Percentiles rank a stretch among this genome's conserved stretches.
Evolutionary conservation across 2,329 filamentous ascomycete species (phyloP).

Genomic region (Leptosphaerulina australis): DNA sequence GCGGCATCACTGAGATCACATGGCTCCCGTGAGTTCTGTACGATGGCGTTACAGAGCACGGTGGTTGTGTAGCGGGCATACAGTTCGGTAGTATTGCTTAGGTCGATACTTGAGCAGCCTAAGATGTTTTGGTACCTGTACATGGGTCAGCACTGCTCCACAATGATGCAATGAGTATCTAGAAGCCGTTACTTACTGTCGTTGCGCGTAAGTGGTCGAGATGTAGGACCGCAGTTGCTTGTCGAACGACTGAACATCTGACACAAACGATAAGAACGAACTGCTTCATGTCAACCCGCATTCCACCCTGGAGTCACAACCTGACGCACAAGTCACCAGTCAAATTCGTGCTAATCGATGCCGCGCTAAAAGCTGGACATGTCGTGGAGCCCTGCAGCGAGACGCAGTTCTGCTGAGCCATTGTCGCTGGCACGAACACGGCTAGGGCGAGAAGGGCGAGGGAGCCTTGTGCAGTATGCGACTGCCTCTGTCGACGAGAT

Average conservation of each 20-base stretch:
- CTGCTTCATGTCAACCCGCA: conserved; percentile 55
- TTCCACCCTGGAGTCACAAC: conserved; percentile 25
- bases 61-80: conserved; percentile 95
- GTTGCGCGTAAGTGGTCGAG: conserved; percentile 72
- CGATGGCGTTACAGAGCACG: conserved; percentile 89
- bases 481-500: conserved; percentile 33
- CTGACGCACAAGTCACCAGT: conserved; percentile 66
- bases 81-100: conserved; percentile 77
- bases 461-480: conserved; percentile 22
- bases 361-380: conserved; percentile 74
- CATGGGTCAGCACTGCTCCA: conserved; percentile 39
- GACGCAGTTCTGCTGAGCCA: conserved; percentile 61
- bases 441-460: conserved; percentile 37
- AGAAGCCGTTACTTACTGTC: conserved; percentile 68
- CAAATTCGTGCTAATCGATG: conserved; percentile 73
- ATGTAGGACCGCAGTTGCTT: conserved; percentile 74
- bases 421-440: conserved; percentile 37
- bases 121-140: conserved; percentile 79
- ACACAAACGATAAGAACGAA: conserved; percentile 84
- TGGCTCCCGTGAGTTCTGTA: conserved; percentile 79
- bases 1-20: conserved; percentile 71
- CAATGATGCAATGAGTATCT: conserved; percentile 4
- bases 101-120: conserved; percentile 78
- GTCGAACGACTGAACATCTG: conserved; percentile 78
- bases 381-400: conserved; percentile 71